Conservation (phyloP, 2,329 filamentous ascomycete species). For the Xylaria sp. region DNA sequence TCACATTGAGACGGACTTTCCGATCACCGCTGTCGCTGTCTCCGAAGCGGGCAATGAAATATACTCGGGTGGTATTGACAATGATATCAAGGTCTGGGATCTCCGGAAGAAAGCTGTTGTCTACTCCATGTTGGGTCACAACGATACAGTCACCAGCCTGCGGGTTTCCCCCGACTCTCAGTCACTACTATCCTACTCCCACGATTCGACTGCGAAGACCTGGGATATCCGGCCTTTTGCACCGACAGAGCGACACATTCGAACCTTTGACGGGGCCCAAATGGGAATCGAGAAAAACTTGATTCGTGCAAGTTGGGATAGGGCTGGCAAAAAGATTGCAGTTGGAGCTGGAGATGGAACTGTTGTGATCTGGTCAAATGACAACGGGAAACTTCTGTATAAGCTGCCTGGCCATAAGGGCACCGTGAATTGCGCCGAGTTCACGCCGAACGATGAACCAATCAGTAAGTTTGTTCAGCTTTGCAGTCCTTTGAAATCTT, state of each 20-base stretch:
- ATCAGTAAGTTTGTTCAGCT: conserved; percentile 70
- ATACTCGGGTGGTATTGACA: conserved; percentile 93
- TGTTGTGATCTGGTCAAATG: conserved; percentile 87
- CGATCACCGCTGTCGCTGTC: conserved; percentile 89
- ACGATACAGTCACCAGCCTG: conserved; percentile 89
- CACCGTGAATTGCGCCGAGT: conserved; percentile 92
- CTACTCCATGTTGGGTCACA: conserved; percentile 88
- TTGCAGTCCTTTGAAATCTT: neutral
- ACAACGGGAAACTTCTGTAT: conserved; percentile 88
- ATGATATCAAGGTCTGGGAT: conserved; percentile 97
- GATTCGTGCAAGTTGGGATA: conserved; percentile 87
- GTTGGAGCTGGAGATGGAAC: conserved; percentile 90
- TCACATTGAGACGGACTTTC: conserved; percentile 89
- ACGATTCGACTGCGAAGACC: conserved; percentile 91
- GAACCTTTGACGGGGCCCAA: conserved; percentile 91
- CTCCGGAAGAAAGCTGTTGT: conserved; percentile 87
- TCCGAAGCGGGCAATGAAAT: conserved; percentile 95
- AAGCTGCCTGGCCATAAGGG: conserved; percentile 96
- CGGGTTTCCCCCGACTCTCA: conserved; percentile 93
- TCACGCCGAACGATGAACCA: conserved; percentile 82
- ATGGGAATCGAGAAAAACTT: conserved; percentile 90
- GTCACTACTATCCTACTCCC: conserved; percentile 85
- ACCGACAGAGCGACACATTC: conserved; percentile 81
- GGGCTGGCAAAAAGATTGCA: conserved; percentile 82
- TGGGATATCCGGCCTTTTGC: conserved; percentile 98